Base-by-base conservation (phyloP, 192 early-diverging fungal genomes). In the Oehlia diaphana region DNA sequence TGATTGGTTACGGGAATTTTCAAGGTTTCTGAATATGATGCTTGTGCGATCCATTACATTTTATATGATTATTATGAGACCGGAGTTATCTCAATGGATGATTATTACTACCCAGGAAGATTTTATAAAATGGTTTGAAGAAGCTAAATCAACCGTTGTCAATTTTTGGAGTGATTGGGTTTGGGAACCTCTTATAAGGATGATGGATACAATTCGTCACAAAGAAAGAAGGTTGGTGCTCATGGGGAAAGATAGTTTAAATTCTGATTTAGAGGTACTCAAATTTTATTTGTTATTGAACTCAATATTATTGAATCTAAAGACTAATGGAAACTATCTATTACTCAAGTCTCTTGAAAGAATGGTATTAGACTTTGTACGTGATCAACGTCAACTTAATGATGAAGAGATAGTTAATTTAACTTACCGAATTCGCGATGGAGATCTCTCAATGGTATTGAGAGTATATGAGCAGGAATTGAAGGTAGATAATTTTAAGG, bases 331-430 rank as follows among this genome's bases (percentile, higher is more conserved):
- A n/a, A 26, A 44, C 12, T 14, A 13, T 61, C 8, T 37, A 6
- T 10, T 42, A 49, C 4, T 80, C 6, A 81, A 91, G 86, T 94
- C 94, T 69, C 86, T 98, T 9, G 95, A 97, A 76, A 86, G 93
- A 26, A 98, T 98, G 97, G 94, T 96, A 8, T 82, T 93, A 28
- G 88, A 92, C 1, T 98, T 96, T 89, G 95, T 89, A 21, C 83
- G 77, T 33, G 84, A 87, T 66, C 74, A 88, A 73, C 81, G 81
- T 35, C 44, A 83, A 6, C 81, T 90, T 63, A 83, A 89, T 23
- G 78, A 74, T 13, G 87, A 89, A 39, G 87, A 93, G 33, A 82
- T 93, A 2, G 79, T 79, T 6, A 67, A 31, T 8, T 78, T 98
- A 37, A 74, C 87, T 0, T 81, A 81, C 21, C 86, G 90, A 28